Base-by-base conservation (phyloP, 257 asterid species). In the Nicotiana undulata region DNA sequence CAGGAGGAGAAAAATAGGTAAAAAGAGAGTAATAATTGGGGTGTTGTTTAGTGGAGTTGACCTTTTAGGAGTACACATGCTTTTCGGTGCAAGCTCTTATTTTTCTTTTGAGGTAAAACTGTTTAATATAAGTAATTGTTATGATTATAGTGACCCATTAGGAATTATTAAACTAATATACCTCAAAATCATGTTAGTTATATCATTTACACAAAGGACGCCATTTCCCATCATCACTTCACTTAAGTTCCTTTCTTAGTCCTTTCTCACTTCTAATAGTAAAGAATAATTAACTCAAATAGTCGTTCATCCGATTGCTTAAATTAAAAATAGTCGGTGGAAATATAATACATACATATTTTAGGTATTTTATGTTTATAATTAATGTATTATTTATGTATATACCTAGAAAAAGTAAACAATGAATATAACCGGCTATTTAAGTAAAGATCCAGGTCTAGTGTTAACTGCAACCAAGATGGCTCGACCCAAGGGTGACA, bases 201-300 rank as follows among this genome's bases (percentile, higher is more conserved):
- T 51, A 74, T 46, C 20, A 74, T 74, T 24, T 49, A 49, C 61
- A 9, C 61, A 13, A 74, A 74, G 61, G 78, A 74, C 61, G 8
- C 78, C 61, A 74, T 74, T 74, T 72, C 61, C 61, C 78, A 74
- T 74, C 59, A 72, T 72, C 78, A 74, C 61, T 46, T 72, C 40
- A 72, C 78, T 72, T 15, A 15, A 22, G 15, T 46, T 72, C 40
- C 40, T 72, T 72, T 49, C 22, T 24, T 24, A 74, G 17, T 49
- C 78, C 26, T 24, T 12, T 2, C 9, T 1, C 12, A 13, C 5
- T 51, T 51, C 56, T 51, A 51, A 51, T 13, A 51, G 17, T 3
- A 51, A 13, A 51, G n/a, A n/a, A n/a, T n/a, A n/a, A n/a, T n/a
- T n/a, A n/a, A n/a, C n/a, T n/a, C n/a, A n/a, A n/a, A n/a, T n/a